Base-by-base conservation (phyloP, 2,329 filamentous ascomycete species). In the Aspergillus sp. region DNA sequence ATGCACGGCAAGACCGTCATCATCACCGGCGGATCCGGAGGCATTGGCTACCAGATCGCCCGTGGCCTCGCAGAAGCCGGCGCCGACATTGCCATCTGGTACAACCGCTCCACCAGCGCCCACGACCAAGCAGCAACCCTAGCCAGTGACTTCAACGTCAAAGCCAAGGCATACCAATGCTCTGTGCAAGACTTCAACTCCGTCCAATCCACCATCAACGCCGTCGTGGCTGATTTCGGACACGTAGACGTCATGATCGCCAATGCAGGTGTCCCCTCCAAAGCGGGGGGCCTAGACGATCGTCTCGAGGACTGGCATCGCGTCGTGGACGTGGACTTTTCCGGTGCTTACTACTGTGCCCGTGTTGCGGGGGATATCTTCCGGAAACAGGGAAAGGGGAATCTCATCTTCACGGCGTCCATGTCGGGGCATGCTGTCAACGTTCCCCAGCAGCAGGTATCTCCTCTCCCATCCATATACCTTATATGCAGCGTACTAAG, bases 341-440 rank as follows among this genome's bases (percentile, higher is more conserved):
- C 85, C 60, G 82, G 84, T 40, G 83, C 84, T 35, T 87, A 85
- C 67, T 89, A 85, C 73, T 85, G 80, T 59, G 85, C 84, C 26
- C 77, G 77, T 56, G 80, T 78, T 0, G 84, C 83, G 1, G 85
- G 79, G 6, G 68, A 73, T 41, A 78, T 85, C 58, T 89, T 82
- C 68, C 69, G 79, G 33, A 70, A 79, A 19, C 83, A 88, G 60
- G 80, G 80, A 13, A 48, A 39, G 30, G 51, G 51, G 5, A 53
- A 49, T 29, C 28, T 53, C 7, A 46, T 53, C 27, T 51, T 49
- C 33, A 89, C 85, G 5, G 81, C 85, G 0, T 83, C 78, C 49
- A 88, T 89, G 76, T 82, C 77, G 49, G 85, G 80, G 1, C 82
- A 83, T 59, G 81, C 88, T 47, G 82, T 79, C 57, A 88, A 88